A percentile compares a stretch with the other conserved stretches of the same genome.
Evolutionary conservation across 202 grass and related monocot genomes (phyloP).

Genomic region (Schoenoplectus tabernaemontani): DNA sequence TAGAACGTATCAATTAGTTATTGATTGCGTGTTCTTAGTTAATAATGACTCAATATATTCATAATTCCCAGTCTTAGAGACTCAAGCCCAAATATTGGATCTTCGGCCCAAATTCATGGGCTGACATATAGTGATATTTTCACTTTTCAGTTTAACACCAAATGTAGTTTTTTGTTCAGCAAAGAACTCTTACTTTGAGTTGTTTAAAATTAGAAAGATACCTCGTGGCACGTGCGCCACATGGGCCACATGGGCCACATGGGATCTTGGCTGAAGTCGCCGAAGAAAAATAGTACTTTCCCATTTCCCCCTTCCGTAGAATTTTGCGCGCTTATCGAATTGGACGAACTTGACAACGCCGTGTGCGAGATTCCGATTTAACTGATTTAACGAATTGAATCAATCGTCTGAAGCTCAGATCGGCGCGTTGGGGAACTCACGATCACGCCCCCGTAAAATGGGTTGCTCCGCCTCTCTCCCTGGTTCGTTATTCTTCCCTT

Average conservation of each 20-base stretch:
- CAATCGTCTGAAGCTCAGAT: neutral
- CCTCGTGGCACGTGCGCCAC: neutral
- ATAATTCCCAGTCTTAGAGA: too few relatives aligned
- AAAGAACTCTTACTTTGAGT: too few relatives aligned
- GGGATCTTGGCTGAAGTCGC: neutral
- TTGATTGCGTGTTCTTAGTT: too few relatives aligned
- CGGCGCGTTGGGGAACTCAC: slow-evolving; percentile 28
- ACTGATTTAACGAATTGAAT: neutral
- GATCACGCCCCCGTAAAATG: slow-evolving; percentile 34
- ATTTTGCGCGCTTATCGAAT: neutral
- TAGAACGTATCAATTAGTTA: too few relatives aligned
- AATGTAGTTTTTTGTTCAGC: neutral
- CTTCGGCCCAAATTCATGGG: neutral
- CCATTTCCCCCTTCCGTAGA: neutral
- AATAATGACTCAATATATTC: too few relatives aligned
- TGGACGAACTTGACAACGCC: neutral
- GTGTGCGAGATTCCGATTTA: neutral
- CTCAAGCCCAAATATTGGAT: too few relatives aligned
- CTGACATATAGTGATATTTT: too few relatives aligned
- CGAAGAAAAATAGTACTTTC: too few relatives aligned
- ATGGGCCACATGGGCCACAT: too few relatives aligned
- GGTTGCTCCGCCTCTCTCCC: slow-evolving; percentile 80
- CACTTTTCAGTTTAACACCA: neutral
- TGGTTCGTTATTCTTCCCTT: slow-evolving; percentile 38
- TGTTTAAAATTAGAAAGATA: slow-evolving; percentile 4